phyloP scores from a whole-genome alignment of 2,329 filamentous ascomycete genomes.

The Colletotrichum paranaense region DNA sequence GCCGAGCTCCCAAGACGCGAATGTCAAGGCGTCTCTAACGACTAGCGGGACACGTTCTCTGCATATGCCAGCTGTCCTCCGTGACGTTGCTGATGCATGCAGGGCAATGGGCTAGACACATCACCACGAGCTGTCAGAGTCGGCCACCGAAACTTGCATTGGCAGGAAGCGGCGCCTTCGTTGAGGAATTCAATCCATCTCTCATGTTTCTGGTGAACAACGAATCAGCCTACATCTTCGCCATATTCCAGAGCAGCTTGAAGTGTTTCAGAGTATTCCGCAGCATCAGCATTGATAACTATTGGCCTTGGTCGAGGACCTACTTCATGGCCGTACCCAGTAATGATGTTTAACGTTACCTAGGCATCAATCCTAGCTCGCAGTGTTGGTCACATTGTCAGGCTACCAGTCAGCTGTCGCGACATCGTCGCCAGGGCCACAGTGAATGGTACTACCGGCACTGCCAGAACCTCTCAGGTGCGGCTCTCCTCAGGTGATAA shows the following conservation, averaged over 20 bases:
- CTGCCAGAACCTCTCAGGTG: not conserved
- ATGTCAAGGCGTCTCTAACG: not conserved
- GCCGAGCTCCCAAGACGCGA: not conserved
- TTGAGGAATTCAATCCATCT: not conserved
- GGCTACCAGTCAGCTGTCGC: not conserved
- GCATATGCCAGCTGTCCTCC: conserved; percentile 9
- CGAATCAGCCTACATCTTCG: conserved; percentile 1
- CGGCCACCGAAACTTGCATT: conserved; percentile 25
- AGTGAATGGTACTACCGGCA: not conserved
- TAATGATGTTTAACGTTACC: not conserved
- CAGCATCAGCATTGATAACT: not conserved
- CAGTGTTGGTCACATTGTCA: not conserved
- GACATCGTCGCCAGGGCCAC: conserved; percentile 2
- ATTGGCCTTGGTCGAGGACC: not conserved
- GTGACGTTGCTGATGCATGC: not conserved
- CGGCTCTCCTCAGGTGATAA: not conserved
- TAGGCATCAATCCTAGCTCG: not conserved
- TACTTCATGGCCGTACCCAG: not conserved
- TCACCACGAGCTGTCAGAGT: not conserved
- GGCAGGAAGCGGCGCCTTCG: conserved; percentile 3
- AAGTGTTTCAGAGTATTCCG: conserved; percentile 6
- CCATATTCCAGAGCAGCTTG: not conserved
- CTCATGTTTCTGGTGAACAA: not conserved
- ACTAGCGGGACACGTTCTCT: not conserved
- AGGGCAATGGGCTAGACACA: conserved; percentile 3